These are phyloP conservation scores for Aspergillus ostianus DNA, from an alignment of 495 filamentous ascomycete genomes.

Conservation along the genomic window DNA sequence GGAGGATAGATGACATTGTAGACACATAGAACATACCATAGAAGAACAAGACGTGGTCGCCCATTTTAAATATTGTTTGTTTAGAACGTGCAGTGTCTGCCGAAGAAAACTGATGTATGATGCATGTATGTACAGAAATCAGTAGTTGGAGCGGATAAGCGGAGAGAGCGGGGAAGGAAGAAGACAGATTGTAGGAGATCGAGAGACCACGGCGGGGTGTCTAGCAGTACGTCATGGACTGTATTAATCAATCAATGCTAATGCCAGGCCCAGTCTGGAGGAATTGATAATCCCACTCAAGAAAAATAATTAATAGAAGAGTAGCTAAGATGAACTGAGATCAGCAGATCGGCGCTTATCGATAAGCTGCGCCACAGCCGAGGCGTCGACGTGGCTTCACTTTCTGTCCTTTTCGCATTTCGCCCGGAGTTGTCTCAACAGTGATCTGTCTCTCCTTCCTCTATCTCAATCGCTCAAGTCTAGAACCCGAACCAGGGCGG, in stretches of 20 bases:
- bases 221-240: no score
- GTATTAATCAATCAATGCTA: no score
- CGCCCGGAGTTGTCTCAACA: no score
- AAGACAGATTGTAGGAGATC: no score
- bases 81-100: not conserved
- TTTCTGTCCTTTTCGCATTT: not conserved
- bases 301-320: no score
- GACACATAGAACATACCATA: constrained; percentile 41
- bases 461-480: not conserved
- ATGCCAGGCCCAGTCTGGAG: no score
- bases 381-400: not conserved
- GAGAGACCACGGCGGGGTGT: no score
- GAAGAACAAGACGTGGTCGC: constrained; percentile 54
- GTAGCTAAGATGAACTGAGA: not conserved
- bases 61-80: constrained; percentile 23
- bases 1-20: constrained; percentile 28
- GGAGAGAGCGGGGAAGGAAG: no score
- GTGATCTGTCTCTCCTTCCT: not conserved
- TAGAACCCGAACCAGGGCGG: not conserved
- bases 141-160: no score
- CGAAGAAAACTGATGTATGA: no score
- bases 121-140: no score
- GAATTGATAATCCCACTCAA: no score
- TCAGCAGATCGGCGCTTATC: not conserved
- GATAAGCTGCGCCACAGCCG: not conserved